Conservation (phyloP, 2,329 filamentous ascomycete genomes). For the Ascochyta rabiei region DNA sequence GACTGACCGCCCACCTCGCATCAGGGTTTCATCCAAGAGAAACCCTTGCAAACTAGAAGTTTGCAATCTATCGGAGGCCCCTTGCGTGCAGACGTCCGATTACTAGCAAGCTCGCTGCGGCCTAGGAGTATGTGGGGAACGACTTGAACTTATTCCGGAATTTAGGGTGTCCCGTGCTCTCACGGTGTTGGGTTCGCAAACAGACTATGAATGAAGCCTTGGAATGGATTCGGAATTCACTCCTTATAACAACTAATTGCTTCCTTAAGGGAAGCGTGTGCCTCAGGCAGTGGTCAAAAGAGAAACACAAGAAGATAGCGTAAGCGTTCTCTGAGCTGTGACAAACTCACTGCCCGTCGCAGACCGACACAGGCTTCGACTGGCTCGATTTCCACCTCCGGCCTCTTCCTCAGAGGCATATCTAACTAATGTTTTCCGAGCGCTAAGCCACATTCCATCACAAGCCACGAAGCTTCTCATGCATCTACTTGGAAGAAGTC, state of each 20-base stretch:
- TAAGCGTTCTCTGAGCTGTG: neutral
- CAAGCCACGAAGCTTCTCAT: conserved; percentile 3
- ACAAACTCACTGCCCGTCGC: neutral
- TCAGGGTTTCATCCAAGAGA: neutral
- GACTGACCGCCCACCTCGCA: neutral
- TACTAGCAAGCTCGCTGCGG: neutral
- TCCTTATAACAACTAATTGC: neutral
- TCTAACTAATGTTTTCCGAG: neutral
- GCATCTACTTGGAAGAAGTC: neutral
- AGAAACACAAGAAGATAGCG: neutral
- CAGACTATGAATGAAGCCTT: neutral
- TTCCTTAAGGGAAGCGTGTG: neutral
- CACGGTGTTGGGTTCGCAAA: neutral
- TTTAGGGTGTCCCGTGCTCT: neutral
- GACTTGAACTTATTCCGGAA: neutral
- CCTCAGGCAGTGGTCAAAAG: neutral
- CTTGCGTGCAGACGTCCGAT: neutral
- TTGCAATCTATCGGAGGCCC: conserved; percentile 1
- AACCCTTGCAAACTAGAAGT: neutral
- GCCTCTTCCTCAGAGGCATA: neutral
- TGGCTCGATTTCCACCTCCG: no score
- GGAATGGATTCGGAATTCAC: neutral
- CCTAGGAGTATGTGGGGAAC: neutral
- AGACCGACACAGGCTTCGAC: neutral
- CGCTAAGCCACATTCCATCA: conserved; percentile 4